Base-by-base conservation (phyloP, 805 yeast genomes). In the Suhomyces prunicola region DNA sequence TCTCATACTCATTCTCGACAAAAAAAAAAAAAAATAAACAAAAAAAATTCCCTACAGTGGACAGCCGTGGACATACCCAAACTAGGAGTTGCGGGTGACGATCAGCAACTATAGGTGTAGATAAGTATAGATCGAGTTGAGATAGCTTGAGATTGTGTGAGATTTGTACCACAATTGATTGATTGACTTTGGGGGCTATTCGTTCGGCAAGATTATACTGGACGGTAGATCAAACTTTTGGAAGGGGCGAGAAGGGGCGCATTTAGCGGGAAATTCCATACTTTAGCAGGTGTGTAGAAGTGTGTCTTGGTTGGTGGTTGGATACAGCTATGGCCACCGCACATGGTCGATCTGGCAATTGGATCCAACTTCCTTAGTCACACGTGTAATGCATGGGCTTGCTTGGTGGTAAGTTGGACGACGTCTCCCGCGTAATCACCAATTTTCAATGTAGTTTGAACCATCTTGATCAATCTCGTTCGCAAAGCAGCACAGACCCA, bases 1-100 rank as follows among this genome's bases (percentile, higher is more conserved):
- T 45, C 46, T 44, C 17, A 19, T 26, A 13, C 23, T 24, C 13
- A 12, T 15, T 44, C 47, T 44, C 47, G 47, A 45, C 47, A 27
- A 45, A 24, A 45, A 45, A 24, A 27, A 45, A 24, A 45, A 45
- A 24, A 45, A 27, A 45, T 26, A 45, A 45, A 45, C 33, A 45
- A 17, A 26, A 17, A 17, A 45, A 27, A 29, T 24, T 39, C 42
- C 42, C 42, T 17, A 13, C 40, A 4, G 24, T 8, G 42, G 12
- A 39, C 15, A 1, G 40, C 40, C 41, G 41, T 7, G 41, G 22
- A 36, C 33, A 29, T 19, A 24, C 26, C 41, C 41, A 36, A 36
- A 5, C 19, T 36, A 33, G 10, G 35, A 12, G 35, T 12, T 31
- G 19, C 19, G 19, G 19, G 19, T 19, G 19, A 19, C 19, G 2